These are phyloP conservation scores for Verbena officinalis DNA, from an alignment of 257 asterid genomes.

Conservation along the genomic window DNA sequence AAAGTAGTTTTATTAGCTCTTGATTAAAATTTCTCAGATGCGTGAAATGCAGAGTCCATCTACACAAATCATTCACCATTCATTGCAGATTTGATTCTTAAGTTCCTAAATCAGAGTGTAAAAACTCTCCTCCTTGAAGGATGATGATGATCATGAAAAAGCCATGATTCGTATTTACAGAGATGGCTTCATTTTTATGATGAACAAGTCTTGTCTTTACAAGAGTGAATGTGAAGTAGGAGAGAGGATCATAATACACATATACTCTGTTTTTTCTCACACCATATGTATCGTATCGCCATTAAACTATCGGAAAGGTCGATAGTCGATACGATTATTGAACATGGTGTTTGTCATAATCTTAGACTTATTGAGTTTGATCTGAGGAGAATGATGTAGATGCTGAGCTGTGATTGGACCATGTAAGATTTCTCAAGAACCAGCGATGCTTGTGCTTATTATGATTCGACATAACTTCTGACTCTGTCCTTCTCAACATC, in stretches of 20 bases:
- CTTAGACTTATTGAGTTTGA: conserved; percentile 29
- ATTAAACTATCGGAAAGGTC: conserved; percentile 14
- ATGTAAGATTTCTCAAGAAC: conserved; percentile 55
- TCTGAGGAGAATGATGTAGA: conserved; percentile 43
- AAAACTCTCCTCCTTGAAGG: conserved; percentile 25
- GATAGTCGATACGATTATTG: background rate
- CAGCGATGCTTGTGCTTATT: conserved; percentile 54
- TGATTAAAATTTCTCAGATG: background rate
- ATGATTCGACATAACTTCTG: conserved; percentile 46
- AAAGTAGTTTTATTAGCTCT: background rate
- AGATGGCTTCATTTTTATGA: conserved; percentile 26
- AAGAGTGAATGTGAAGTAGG: conserved; percentile 20
- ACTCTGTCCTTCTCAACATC: conserved; percentile 71
- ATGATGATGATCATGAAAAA: conserved; percentile 35
- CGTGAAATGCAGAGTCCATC: background rate
- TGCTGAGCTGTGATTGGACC: conserved; percentile 42
- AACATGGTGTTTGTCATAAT: too few species aligned
- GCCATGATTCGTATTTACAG: conserved; percentile 43
- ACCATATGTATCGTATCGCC: background rate
- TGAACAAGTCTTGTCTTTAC: conserved; percentile 33
- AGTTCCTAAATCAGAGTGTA: conserved; percentile 19
- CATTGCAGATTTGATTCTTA: background rate
- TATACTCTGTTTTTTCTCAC: background rate
- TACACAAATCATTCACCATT: background rate
- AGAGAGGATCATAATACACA: too few species aligned